Conservation (phyloP, 169 alveolate genomes). For the Cryptosporidium meleagridis region DNA sequence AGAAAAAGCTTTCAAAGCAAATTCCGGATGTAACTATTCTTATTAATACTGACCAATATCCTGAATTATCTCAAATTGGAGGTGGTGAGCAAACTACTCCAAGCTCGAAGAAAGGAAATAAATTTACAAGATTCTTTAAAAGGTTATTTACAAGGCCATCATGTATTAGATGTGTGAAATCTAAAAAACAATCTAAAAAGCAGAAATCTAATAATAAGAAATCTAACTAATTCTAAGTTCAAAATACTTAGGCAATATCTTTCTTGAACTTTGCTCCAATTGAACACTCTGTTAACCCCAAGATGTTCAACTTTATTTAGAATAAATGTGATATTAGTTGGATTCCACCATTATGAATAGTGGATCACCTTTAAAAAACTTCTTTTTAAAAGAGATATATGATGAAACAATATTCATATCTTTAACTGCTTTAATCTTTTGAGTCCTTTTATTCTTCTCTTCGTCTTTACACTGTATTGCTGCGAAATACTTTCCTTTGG, state of each 20-base stretch:
- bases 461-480: conserved; percentile 53
- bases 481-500: conserved; percentile 53
- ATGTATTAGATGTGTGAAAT: neutral
- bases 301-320: conserved; percentile 27
- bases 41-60: neutral
- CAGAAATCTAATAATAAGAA: neutral
- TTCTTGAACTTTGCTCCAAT: neutral
- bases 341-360: conserved; percentile 47
- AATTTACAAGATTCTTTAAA: neutral
- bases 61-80: neutral
- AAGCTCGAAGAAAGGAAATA: neutral
- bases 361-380: conserved; percentile 46
- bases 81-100: neutral
- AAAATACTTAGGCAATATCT: neutral
- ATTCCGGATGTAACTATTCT: conserved; percentile 4
- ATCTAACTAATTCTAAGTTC: neutral
- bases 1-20: conserved; percentile 12
- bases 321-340: neutral
- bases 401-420: conserved; percentile 40
- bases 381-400: conserved; percentile 35
- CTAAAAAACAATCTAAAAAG: conserved; percentile 33
- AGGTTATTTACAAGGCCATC: conserved; percentile 46
- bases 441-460: conserved; percentile 20
- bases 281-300: conserved; percentile 69
- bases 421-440: conserved; percentile 48